phyloP scores from a whole-genome alignment of 805 yeast genomes.

The Teunomyces atbi region DNA sequence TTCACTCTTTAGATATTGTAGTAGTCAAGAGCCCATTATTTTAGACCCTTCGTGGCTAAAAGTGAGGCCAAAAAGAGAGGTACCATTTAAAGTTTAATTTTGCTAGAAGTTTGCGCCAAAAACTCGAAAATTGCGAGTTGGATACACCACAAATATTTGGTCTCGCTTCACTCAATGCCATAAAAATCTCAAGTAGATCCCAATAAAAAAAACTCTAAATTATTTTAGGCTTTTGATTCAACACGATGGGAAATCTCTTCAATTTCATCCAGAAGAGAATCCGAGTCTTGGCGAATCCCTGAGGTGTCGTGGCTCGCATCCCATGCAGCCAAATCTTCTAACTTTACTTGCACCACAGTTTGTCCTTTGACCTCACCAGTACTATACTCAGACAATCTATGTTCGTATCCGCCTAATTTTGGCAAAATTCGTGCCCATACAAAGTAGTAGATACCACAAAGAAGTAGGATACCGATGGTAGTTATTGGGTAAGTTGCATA shows the following conservation, averaged over 20 bases:
- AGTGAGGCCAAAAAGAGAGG: neutral
- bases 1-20: neutral
- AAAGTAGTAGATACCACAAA: slow-evolving; percentile 34
- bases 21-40: neutral
- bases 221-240: neutral
- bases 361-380: slow-evolving; percentile 39
- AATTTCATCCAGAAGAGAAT: neutral
- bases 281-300: slow-evolving; percentile 6
- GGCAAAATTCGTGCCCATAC: slow-evolving; percentile 39
- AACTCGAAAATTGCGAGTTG: neutral
- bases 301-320: slow-evolving; percentile 24
- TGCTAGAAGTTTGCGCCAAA: neutral
- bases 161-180: too few relatives aligned
- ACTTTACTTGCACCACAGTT: slow-evolving; percentile 34
- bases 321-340: slow-evolving; percentile 31
- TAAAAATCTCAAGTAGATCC: too few relatives aligned
- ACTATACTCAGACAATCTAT: slow-evolving; percentile 26
- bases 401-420: slow-evolving; percentile 27
- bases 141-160: neutral
- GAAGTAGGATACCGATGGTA: slow-evolving; percentile 30
- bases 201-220: too few relatives aligned
- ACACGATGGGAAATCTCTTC: neutral
- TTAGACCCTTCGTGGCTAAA: neutral
- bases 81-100: neutral
- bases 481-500: slow-evolving; percentile 42